A percentile compares a stretch with the other conserved stretches of the same genome.
phyloP scores from a whole-genome alignment of 352 stramenopile genomes.

The Blastocystis sp. region DNA sequence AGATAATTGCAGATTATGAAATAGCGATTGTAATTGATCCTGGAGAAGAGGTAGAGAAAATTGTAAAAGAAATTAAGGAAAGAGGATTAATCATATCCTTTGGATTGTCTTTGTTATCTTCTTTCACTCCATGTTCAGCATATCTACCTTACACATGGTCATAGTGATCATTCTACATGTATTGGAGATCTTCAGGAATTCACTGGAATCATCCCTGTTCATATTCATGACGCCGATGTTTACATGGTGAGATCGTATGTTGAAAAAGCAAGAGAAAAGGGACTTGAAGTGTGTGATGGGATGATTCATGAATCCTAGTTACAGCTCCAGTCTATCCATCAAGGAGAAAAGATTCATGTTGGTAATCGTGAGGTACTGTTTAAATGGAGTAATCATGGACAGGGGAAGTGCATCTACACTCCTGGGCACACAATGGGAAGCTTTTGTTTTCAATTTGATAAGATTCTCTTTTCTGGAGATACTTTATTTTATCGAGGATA shows the following conservation, averaged over 20 bases:
- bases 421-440: background rate
- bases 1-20: background rate
- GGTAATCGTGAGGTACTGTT: background rate
- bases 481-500: background rate
- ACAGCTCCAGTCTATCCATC: background rate
- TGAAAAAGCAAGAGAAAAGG: background rate
- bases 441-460: background rate
- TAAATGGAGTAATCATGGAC: background rate
- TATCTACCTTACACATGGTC: background rate
- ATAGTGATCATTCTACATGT: background rate
- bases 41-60: background rate
- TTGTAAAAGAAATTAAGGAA: background rate
- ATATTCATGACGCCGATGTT: background rate
- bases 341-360: background rate
- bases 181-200: background rate
- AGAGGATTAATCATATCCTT: constrained; percentile 8
- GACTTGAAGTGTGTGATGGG: background rate
- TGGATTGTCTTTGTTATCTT: background rate
- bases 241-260: background rate
- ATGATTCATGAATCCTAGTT: background rate
- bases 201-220: background rate
- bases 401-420: background rate
- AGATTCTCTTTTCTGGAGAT: background rate
- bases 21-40: constrained; percentile 10
- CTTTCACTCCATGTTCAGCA: background rate